Evolutionary conservation across 495 filamentous ascomycete species (phyloP), one percentile per base, ranked within the genome.

Genomic region (Amniculicola lignicola): DNA sequence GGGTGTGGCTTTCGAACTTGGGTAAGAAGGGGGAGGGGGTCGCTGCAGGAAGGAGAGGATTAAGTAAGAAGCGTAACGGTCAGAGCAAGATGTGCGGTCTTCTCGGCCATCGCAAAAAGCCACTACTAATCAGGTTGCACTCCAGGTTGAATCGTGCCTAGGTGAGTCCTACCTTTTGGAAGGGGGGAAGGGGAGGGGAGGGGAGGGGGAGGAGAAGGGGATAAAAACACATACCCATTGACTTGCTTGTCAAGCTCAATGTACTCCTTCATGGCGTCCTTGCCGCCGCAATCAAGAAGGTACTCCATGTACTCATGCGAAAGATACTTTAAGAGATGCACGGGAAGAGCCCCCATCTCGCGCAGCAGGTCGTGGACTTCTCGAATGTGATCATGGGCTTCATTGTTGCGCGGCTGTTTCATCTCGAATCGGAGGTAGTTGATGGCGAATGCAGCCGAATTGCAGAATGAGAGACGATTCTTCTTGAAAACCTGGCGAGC

Each of bases 341-440:
- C 69, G 2, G 83, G 76, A 15, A 97, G 79, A 21, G 81, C 79
- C 51, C 87, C 90, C 75, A 88, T 88, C 40, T 77, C 75, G 18
- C 85, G 80, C 52, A 96, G 78, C 58, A 91, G 83, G 31, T 88
- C 77, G 59, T 87, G 77, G n/a, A 99, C 87, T 31, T 83, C 76
- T 68, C 88, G 88, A 66, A 97, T 85, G 19, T 83, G 82, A 44
- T 81, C 77, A 39, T 85, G 84, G 44, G 90, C 85, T 61, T 95
- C 89, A 0, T 74, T 69, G 51, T 75, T 86, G 2, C 88, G 90
- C 7, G 89, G 87, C 65, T 96, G 94, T 31, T 88, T 83, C 35
- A 95, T 75, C 74, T 99, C 93, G 59, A 99, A 96, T 45, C 83
- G 74, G 10, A 97, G 78, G 71, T 88, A 99, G 67, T 83, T 87